phyloP scores from a whole-genome alignment of 2,329 filamentous ascomycete genomes.

The Stagonosporopsis vannaccii region DNA sequence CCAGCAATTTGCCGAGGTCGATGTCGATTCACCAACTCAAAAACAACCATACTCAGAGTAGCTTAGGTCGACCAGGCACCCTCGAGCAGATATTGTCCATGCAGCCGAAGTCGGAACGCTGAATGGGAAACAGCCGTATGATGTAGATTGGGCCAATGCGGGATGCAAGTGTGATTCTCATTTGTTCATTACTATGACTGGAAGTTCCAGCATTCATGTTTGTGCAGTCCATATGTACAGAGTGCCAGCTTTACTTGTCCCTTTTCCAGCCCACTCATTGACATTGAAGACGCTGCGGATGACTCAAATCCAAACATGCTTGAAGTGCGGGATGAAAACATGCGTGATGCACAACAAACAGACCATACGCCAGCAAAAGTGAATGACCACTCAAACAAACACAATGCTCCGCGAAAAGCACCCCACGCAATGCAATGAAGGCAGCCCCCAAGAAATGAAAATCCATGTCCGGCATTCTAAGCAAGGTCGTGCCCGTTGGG shows the following conservation, averaged over 20 bases:
- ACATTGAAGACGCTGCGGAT: conserved; percentile 19
- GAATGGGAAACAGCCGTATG: background rate
- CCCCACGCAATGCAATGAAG: conserved; percentile 41
- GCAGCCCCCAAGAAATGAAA: conserved; percentile 25
- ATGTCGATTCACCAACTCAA: conserved; percentile 30
- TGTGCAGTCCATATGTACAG: conserved; percentile 20
- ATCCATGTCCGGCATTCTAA: conserved; percentile 10
- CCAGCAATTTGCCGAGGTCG: conserved; percentile 42
- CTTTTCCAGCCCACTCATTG: conserved; percentile 18
- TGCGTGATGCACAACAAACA: conserved; percentile 18
- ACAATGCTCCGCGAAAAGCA: conserved; percentile 39
- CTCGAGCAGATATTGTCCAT: background rate
- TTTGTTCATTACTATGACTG: conserved; percentile 16
- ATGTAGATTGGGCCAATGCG: background rate
- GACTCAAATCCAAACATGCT: conserved; percentile 18
- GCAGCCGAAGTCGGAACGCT: conserved; percentile 8
- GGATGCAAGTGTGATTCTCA: background rate
- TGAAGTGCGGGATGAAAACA: conserved; percentile 15
- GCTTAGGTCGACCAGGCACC: conserved; percentile 4
- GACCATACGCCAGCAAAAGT: conserved; percentile 17
- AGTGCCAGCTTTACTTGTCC: conserved; percentile 14
- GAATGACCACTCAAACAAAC: conserved; percentile 17
- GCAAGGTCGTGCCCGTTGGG: background rate
- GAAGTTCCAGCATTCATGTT: conserved; percentile 11
- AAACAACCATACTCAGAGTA: background rate